Base-by-base conservation (phyloP, 345 rosid genomes). In the Populus davidiana region DNA sequence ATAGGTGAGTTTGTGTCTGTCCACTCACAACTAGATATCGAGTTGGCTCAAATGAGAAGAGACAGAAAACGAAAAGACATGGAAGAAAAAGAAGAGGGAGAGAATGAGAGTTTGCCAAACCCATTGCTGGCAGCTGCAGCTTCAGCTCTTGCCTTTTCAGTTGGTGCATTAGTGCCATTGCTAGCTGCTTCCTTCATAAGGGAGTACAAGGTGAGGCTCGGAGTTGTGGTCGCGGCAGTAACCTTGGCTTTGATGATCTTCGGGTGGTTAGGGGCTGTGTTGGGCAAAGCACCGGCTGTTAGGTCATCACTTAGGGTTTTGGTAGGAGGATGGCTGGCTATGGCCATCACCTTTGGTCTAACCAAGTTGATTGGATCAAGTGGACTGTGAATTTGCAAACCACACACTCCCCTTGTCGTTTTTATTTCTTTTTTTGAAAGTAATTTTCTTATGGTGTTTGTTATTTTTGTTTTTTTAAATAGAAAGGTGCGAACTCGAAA, bases 1-100 rank as follows among this genome's bases (percentile, higher is more conserved):
- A 93, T 94, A 2, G 98, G 98, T 21, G 98, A 94, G 80, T 93
- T 88, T 13, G 98, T 94, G 39, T 94, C 98, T 1, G 98, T 94
- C 25, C 87, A 93, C 79, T 89, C 98, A 17, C 98, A 94, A 50
- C 72, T 91, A 13, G 98, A 94, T 67, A 89, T 93, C 4, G 94
- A 94, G 81, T 17, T 92, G 23, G 93, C 97, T 56, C 98, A 94
- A 23, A 82, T 86, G 80, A 88, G 87, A 69, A 83, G 98, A 73
- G 87, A 88, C 21, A 77, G 69, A 20, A 23, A 81, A 39, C 76
- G 80, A 4, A 69, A 36, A 50, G 69, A 67, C 43, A 67, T 41
- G 5, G 74, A 43, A 1, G 7, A 73, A n/a, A 69, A 50, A 6
- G 82, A 71, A 1, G 84, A 77, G 6, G 70, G 75, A n/a, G 91